A percentile compares a stretch with the other conserved stretches of the same genome.
Evolutionary conservation across 768 basidiomycete genomes (phyloP).

Genomic region (Heimioporus sp.): DNA sequence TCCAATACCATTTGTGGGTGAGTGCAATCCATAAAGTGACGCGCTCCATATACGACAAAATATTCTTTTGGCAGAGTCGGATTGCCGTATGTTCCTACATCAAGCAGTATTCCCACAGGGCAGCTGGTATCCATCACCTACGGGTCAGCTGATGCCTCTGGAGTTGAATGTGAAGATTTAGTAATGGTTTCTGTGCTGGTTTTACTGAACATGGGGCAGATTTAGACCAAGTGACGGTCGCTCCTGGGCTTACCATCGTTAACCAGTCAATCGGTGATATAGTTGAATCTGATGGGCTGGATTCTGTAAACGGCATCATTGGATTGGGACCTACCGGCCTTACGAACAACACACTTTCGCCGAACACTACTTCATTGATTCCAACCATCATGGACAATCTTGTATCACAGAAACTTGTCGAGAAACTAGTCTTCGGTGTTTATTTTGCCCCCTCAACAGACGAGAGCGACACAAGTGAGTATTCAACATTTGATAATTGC

Average conservation of each 20-base stretch:
- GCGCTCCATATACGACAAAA: too few relatives aligned
- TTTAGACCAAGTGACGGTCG: conserved; percentile 26
- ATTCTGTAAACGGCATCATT: conserved; percentile 27
- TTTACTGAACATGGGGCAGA: conserved; percentile 6
- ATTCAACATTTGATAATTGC: too few relatives aligned
- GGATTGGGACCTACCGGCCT: conserved; percentile 26
- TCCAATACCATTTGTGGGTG: conserved; percentile 29
- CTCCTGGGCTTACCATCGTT: conserved; percentile 20
- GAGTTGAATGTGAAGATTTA: not conserved
- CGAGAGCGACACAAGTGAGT: conserved; percentile 15
- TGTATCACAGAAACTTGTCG: conserved; percentile 15
- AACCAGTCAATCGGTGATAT: conserved; percentile 31
- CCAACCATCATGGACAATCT: conserved; percentile 29
- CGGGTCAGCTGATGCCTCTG: conserved; percentile 7
- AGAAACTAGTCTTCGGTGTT: conserved; percentile 10
- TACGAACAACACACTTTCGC: conserved; percentile 7
- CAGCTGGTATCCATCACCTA: conserved; percentile 8
- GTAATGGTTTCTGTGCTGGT: not conserved
- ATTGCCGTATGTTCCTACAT: conserved; percentile 16
- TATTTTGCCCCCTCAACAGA: conserved; percentile 7
- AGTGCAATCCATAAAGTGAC: not conserved
- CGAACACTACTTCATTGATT: conserved; percentile 3
- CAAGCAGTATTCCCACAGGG: conserved; percentile 26
- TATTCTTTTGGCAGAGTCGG: conserved; percentile 14
- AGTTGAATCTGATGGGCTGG: not conserved